Evolutionary conservation across 352 stramenopile genomes (phyloP), one percentile per base, ranked within the genome.

Genomic region (Pythium rhizo-oryzae): DNA sequence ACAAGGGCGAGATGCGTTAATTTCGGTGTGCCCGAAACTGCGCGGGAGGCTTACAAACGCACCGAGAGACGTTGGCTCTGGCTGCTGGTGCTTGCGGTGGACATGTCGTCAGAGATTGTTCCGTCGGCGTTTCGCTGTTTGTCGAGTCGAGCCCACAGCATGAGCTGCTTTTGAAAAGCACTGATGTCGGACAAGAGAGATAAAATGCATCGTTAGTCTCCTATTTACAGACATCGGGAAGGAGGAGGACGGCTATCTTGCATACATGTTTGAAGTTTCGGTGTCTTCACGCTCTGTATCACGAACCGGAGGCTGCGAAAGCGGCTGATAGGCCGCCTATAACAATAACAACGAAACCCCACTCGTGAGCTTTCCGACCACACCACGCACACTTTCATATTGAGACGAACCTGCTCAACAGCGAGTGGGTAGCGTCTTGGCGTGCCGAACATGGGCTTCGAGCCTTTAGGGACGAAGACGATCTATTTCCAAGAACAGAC

Each of bases 91-190:
- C 77, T 91, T 18, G 78, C 79, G 8, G 81, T 83, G 9, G 83
- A 92, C 23, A 77, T 81, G 59, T 90, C 80, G 18, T 92, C 81
- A 6, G 76, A 79, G n/a, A 61, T 55, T 28, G 72, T 72, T 3
- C 70, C 44, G 15, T 78, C 71, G 43, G 79, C 73, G 51, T 81
- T 80, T 19, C 80, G 70, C 18, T 86, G 70, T 53, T 85, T 88
- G 64, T 90, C 82, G 46, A 91, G 72, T 19, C 82, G 78, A 28
- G 84, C 78, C 86, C 84, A 94, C 70, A 92, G 71, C 73, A 93
- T 85, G 69, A 94, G 46, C 57, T 94, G 86, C 62, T 92, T 90
- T 60, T 94, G 82, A 54, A 94, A 94, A 11, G 75, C 71, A 44
- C 77, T 84, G 55, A 18, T 44, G 35, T 9, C 11, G 19, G 12